These are phyloP conservation scores for Botrytis porri DNA, from an alignment of 2,329 filamentous ascomycete genomes.

Conservation along the genomic window DNA sequence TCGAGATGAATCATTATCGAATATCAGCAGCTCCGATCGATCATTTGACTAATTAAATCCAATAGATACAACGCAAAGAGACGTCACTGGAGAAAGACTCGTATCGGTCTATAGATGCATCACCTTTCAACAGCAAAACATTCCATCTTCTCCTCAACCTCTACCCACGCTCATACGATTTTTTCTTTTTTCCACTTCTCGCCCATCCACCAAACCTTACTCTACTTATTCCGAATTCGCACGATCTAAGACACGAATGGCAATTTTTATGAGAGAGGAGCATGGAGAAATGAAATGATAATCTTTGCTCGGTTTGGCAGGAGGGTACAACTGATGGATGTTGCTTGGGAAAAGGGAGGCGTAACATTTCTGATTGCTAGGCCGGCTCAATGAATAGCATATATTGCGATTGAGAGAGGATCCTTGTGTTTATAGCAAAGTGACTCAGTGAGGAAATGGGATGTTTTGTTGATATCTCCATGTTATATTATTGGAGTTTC, in stretches of 20 bases:
- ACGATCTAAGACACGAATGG: conserved; percentile 17
- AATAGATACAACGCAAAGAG: conserved; percentile 99
- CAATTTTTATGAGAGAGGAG: conserved; percentile 17
- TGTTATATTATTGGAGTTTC: background rate
- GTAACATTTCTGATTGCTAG: conserved; percentile 20
- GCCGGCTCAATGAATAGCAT: conserved; percentile 16
- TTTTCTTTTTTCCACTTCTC: conserved; percentile 21
- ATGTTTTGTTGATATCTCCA: conserved; percentile 19
- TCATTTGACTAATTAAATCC: conserved; percentile 15
- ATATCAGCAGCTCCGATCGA: background rate
- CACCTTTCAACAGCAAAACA: conserved; percentile 36
- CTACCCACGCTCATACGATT: conserved; percentile 13
- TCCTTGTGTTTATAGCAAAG: conserved; percentile 18
- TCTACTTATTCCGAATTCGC: conserved; percentile 15
- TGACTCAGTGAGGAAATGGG: conserved; percentile 20
- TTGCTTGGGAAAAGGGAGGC: conserved; percentile 19
- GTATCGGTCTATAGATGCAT: conserved; percentile 90
- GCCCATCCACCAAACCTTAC: conserved; percentile 19
- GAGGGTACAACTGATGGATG: conserved; percentile 15
- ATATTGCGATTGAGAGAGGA: conserved; percentile 12
- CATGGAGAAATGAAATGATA: conserved; percentile 18
- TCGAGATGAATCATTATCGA: background rate
- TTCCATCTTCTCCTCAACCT: conserved; percentile 20
- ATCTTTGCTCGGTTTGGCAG: conserved; percentile 19
- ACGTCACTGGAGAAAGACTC: conserved; percentile 99